phyloP scores from a whole-genome alignment of 768 basidiomycete genomes.

The Mycena filopes region DNA sequence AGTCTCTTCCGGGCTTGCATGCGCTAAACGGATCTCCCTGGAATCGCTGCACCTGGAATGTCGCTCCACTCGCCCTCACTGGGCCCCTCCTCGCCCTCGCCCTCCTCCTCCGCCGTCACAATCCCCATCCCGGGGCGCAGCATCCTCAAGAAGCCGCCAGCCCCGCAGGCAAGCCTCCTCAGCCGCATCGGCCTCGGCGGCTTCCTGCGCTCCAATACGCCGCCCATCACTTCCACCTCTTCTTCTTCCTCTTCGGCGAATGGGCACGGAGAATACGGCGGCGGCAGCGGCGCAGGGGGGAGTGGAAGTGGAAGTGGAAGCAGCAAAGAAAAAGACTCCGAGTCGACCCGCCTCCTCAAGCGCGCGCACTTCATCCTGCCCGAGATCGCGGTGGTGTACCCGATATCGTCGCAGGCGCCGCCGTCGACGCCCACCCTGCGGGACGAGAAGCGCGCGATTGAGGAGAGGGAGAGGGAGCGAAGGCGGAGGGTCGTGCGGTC shows the following conservation, averaged over 20 bases:
- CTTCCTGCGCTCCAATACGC: slow-evolving; percentile 40
- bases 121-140: slow-evolving; percentile 84
- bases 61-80: slow-evolving; percentile 36
- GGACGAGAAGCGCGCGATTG: slow-evolving; percentile 85
- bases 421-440: slow-evolving; percentile 82
- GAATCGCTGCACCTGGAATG: slow-evolving; percentile 2
- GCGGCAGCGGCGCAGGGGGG: neutral
- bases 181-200: slow-evolving; percentile 50
- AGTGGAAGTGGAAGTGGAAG: neutral
- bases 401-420: slow-evolving; percentile 86
- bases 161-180: slow-evolving; percentile 74
- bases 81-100: slow-evolving; percentile 61
- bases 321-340: slow-evolving; percentile 40
- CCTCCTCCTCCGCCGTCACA: slow-evolving; percentile 84
- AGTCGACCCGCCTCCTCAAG: slow-evolving; percentile 74
- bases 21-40: too few species aligned
- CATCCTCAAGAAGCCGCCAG: slow-evolving; percentile 82
- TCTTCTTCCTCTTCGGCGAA: too few species aligned
- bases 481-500: slow-evolving; percentile 73
- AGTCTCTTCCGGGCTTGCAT: too few species aligned
- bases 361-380: slow-evolving; percentile 93
- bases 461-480: slow-evolving; percentile 78
- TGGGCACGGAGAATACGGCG: neutral
- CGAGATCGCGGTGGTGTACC: slow-evolving; percentile 87
- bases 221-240: too few species aligned